Evolutionary conservation across 352 stramenopile species (phyloP).

Genomic region (Globisporangium emineosum): DNA sequence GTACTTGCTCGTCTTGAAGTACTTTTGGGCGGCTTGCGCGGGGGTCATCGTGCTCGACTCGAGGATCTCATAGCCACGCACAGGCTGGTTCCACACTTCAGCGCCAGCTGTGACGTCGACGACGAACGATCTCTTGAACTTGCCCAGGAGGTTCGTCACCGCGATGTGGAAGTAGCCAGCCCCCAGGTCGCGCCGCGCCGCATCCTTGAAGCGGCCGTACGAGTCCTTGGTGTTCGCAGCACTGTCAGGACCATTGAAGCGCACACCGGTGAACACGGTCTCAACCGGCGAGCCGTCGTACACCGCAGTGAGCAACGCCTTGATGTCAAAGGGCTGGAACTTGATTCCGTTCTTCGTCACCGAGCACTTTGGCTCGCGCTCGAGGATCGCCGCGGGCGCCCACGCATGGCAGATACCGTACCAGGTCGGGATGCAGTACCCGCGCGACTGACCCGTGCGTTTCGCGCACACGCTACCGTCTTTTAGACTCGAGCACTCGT

Average conservation of each 20-base stretch:
- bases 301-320: slow-evolving; percentile 31
- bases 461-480: slow-evolving; percentile 26
- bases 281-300: slow-evolving; percentile 11
- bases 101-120: slow-evolving; percentile 15
- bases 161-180: slow-evolving; percentile 16
- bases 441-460: background rate
- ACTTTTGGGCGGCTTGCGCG: slow-evolving; percentile 28
- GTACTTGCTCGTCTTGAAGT: slow-evolving; percentile 40
- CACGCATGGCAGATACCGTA: slow-evolving; percentile 55
- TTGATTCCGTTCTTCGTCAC: slow-evolving; percentile 33
- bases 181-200: slow-evolving; percentile 8
- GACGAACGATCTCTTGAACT: slow-evolving; percentile 12
- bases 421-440: slow-evolving; percentile 48
- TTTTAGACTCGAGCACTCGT: slow-evolving; percentile 28
- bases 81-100: slow-evolving; percentile 59
- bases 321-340: slow-evolving; percentile 54
- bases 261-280: slow-evolving; percentile 17
- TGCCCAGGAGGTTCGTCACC: slow-evolving; percentile 15
- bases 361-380: slow-evolving; percentile 16
- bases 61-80: slow-evolving; percentile 40
- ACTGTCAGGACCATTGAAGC: slow-evolving; percentile 14
- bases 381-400: slow-evolving; percentile 42
- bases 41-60: slow-evolving; percentile 27
- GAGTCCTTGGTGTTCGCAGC: slow-evolving; percentile 8
- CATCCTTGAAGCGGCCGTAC: slow-evolving; percentile 16